Evolutionary conservation across 2,329 filamentous ascomycete genomes (phyloP).

Genomic region (Cercospora citrullina): DNA sequence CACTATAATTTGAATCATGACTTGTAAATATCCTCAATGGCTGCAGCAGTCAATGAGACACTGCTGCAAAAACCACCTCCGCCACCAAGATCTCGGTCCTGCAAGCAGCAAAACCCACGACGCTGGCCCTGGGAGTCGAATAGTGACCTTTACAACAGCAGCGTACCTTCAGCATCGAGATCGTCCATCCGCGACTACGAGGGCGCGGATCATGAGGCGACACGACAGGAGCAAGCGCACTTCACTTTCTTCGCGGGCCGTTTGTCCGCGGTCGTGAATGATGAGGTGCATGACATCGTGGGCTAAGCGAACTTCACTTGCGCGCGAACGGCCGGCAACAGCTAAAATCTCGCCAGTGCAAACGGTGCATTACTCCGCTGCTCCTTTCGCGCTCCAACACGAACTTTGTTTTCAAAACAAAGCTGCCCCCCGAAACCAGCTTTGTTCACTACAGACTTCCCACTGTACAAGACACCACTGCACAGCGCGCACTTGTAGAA

Average conservation of each 20-base stretch:
- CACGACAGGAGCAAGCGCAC: not conserved
- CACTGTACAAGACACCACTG: not conserved
- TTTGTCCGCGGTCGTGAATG: not conserved
- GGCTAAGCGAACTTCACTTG: constrained; percentile 1
- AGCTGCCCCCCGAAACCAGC: not conserved
- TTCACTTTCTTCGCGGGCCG: not conserved
- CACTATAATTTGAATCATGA: not conserved
- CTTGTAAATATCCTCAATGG: not conserved
- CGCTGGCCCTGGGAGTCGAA: not conserved
- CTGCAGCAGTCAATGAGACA: not conserved
- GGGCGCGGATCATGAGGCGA: not conserved
- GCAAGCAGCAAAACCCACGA: not conserved
- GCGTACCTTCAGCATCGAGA: too few relatives aligned
- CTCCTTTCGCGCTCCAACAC: not conserved
- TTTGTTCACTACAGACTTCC: not conserved
- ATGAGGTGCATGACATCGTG: not conserved
- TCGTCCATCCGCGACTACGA: not conserved
- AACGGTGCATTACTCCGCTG: not conserved
- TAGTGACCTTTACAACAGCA: not conserved
- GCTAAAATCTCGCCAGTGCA: not conserved
- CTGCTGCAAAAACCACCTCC: not conserved
- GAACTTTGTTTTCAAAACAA: not conserved
- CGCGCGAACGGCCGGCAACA: not conserved
- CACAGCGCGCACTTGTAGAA: not conserved
- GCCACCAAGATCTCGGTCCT: not conserved